Evolutionary conservation across 345 rosid genomes (phyloP).

Genomic region (Eucalyptus cladocalyx): DNA sequence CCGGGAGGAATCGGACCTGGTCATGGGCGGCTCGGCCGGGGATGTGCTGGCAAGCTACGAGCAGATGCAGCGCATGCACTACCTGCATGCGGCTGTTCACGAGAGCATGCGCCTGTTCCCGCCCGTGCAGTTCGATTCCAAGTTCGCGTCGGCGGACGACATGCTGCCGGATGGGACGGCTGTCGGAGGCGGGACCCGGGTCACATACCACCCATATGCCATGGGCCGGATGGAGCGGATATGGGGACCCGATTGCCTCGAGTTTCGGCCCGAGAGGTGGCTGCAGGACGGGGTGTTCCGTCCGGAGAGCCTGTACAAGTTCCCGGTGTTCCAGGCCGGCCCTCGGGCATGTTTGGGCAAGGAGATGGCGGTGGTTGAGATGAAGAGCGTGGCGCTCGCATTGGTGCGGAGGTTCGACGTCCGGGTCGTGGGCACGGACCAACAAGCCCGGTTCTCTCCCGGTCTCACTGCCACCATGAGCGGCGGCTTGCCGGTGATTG

Average conservation of each 20-base stretch:
- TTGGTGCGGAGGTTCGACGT: constrained; percentile 23
- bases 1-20: constrained; percentile 24
- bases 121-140: constrained; percentile 74
- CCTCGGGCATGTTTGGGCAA: constrained; percentile 55
- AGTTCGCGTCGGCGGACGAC: constrained; percentile 51
- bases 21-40: constrained; percentile 6
- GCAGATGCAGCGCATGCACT: constrained; percentile 40
- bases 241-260: constrained; percentile 41
- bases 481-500: constrained; percentile 58
- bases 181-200: constrained; percentile 29
- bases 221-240: constrained; percentile 52
- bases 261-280: constrained; percentile 48
- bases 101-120: constrained; percentile 64
- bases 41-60: constrained; percentile 9
- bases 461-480: constrained; percentile 71
- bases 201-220: constrained; percentile 51
- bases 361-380: constrained; percentile 48
- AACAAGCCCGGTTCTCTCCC: constrained; percentile 32
- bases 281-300: constrained; percentile 15
- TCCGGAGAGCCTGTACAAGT: constrained; percentile 25
- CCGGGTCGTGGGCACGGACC: constrained; percentile 11
- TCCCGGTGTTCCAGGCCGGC: constrained; percentile 66
- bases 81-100: constrained; percentile 40
- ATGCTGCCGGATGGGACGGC: constrained; percentile 42
- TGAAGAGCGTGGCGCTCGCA: constrained; percentile 37